Evolutionary conservation across 139 green algal genomes (phyloP), one percentile per base, ranked within the genome.

Genomic region (Desmodesmus armatus): DNA sequence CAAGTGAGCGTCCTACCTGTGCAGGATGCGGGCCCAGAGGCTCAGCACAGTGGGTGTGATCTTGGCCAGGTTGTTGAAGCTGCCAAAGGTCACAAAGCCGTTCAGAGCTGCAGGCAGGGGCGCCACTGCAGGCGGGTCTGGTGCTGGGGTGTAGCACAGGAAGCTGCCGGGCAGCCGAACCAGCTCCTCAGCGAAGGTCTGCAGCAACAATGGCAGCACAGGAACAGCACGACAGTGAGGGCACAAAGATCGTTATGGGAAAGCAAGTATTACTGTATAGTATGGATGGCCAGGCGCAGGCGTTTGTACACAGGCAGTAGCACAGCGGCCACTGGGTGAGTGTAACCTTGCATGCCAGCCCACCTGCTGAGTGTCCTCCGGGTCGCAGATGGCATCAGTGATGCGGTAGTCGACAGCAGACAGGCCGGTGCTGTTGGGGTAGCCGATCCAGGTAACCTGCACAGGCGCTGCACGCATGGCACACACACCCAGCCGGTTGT

Each of bases 61-160:
- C 88, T 99, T 99, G 49, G 97, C 97, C 58, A 99, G 92, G 79
- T 95, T 95, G 90, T 99, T 99, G 94, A 99, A 99, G 73, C 90
- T 97, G 55, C 97, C 97, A 89, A 99, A 99, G 0, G 97, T 99
- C 51, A 99, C 80, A 77, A 96, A 98, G 51, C 97, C 96, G 53
- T 95, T 93, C 25, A 66, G 1, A 0, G 91, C 29, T 6, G 93
- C 93, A 17, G 97, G 95, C 39, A 92, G 79, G 0, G 94, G 93
- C 17, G 92, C 86, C 37, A 99, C 97, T 0, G 88, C 53, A 0
- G 95, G 96, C 11, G 94, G 93, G 71, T 98, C 93, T 23, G 74
- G 62, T 1, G 93, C 83, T 27, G 97, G 97, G 2, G 96, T 99
- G 91, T 99, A 99, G 89, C 97, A 99, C 13, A 99, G 91, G 93